phyloP scores from a whole-genome alignment of 202 grass and related monocot species.

The Zoysia matrella region DNA sequence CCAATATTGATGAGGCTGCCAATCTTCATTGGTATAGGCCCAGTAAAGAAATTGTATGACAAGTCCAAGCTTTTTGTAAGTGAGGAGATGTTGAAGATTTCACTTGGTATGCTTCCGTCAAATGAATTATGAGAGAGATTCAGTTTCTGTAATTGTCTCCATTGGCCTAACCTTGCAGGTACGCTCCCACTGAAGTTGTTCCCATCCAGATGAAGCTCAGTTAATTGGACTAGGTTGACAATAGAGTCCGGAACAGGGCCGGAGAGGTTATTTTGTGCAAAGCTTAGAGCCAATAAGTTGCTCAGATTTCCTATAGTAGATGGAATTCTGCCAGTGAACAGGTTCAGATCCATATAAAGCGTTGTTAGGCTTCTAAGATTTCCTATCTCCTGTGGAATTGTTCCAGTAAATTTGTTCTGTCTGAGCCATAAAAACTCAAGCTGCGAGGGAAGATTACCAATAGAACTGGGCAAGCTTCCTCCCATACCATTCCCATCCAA shows the following conservation, averaged over 20 bases:
- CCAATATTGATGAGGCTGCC: conserved; percentile 38
- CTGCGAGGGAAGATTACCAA: conserved; percentile 43
- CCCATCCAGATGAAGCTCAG: conserved; percentile 13
- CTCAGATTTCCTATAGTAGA: conserved; percentile 39
- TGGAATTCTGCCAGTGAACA: conserved; percentile 39
- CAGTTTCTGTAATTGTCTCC: conserved; percentile 8
- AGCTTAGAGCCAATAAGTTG: conserved; percentile 22
- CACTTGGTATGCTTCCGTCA: conserved; percentile 42
- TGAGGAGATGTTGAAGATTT: neutral
- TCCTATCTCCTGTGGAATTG: conserved; percentile 49
- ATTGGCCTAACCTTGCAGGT: conserved; percentile 26
- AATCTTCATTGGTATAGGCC: conserved; percentile 32
- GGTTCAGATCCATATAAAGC: conserved; percentile 36
- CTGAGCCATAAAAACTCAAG: conserved; percentile 41
- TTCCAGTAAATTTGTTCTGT: conserved; percentile 51
- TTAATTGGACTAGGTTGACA: conserved; percentile 35
- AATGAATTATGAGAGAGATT: conserved; percentile 45
- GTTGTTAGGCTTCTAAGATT: conserved; percentile 34
- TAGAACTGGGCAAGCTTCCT: conserved; percentile 43
- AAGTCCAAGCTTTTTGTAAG: conserved; percentile 30
- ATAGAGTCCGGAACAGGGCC: conserved; percentile 40
- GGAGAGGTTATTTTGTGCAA: conserved; percentile 44
- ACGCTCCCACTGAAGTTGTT: conserved; percentile 46
- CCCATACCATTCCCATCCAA: conserved; percentile 39
- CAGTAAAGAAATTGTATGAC: conserved; percentile 49